phyloP scores from a whole-genome alignment of 352 stramenopile genomes.

The Pythium sp. region DNA sequence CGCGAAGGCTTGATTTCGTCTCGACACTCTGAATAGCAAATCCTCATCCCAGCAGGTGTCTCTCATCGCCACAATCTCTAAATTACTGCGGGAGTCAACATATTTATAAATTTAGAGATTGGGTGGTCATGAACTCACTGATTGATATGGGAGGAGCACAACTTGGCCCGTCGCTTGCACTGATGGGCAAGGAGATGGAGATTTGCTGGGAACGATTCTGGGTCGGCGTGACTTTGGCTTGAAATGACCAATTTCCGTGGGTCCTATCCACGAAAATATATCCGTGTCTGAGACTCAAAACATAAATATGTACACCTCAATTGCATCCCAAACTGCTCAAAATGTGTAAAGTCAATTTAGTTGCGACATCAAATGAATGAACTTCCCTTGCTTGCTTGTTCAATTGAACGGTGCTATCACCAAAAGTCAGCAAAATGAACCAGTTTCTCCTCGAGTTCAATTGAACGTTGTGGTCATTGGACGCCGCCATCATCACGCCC shows the following conservation, averaged over 20 bases:
- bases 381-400: neutral
- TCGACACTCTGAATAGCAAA: no score
- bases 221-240: neutral
- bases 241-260: neutral
- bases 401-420: neutral
- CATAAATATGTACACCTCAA: no score
- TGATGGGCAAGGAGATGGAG: neutral
- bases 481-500: neutral
- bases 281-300: no score
- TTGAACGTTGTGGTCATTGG: neutral
- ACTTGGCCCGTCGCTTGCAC: neutral
- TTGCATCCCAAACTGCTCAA: no score
- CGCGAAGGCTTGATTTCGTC: no score
- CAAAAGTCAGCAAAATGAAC: neutral
- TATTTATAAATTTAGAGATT: no score
- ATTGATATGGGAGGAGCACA: neutral
- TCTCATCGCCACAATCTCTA: no score
- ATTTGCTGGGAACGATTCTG: slow-evolving; percentile 2
- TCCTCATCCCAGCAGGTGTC: no score
- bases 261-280: no score
- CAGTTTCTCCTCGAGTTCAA: neutral
- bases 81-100: neutral
- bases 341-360: no score
- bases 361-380: no score
- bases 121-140: neutral